phyloP scores from a whole-genome alignment of 176 grass and related monocot genomes.

The Bonia amplexicaulis region DNA sequence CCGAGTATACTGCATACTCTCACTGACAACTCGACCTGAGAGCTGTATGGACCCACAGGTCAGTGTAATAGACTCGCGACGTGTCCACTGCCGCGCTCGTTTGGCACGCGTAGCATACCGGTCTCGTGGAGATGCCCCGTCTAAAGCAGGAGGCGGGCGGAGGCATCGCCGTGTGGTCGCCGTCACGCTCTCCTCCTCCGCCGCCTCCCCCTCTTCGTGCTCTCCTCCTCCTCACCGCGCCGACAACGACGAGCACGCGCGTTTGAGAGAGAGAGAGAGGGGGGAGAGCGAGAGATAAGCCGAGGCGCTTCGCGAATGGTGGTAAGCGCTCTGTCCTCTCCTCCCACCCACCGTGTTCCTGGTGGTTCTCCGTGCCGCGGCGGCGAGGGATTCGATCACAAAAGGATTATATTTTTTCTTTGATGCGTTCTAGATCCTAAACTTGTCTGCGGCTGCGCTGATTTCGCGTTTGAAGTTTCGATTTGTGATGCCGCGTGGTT shows the following conservation, averaged over 20 bases:
- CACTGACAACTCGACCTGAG: background rate
- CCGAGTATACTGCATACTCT: background rate
- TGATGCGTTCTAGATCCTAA: background rate
- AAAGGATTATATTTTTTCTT: background rate
- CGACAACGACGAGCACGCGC: background rate
- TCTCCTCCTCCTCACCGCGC: background rate
- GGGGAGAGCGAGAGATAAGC: background rate
- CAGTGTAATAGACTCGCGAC: background rate
- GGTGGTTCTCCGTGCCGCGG: background rate
- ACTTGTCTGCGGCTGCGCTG: background rate
- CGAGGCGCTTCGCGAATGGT: slow-evolving; percentile 7
- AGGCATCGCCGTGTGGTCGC: background rate
- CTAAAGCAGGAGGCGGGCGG: background rate
- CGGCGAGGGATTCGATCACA: background rate
- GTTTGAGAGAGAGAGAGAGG: background rate
- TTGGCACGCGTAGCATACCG: background rate
- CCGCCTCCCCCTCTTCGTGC: background rate
- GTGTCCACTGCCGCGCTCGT: background rate
- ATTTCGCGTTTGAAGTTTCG: background rate
- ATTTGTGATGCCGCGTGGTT: background rate
- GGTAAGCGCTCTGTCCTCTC: slow-evolving; percentile 6
- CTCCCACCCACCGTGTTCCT: background rate
- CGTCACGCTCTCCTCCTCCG: background rate
- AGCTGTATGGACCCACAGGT: background rate
- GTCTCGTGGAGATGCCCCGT: background rate